These are phyloP conservation scores for Gossypium trilobum DNA, from an alignment of 441 rosid species.

Conservation along the genomic window DNA sequence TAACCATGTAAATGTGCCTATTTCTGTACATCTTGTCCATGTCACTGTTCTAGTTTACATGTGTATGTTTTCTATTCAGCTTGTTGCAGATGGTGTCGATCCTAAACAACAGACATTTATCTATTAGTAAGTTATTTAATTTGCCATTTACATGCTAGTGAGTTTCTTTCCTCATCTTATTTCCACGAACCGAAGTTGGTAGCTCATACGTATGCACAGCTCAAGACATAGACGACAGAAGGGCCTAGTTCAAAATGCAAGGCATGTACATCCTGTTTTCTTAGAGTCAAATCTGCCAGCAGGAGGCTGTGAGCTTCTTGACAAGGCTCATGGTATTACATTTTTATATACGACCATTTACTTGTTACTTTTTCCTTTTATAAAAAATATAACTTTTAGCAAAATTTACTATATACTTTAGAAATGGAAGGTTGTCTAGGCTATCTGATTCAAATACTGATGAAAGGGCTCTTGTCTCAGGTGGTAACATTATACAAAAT, in stretches of 20 bases:
- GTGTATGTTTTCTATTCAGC: conserved; percentile 34
- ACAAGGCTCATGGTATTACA: conserved; percentile 50
- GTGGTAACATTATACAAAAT: conserved; percentile 29
- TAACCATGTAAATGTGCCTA: neutral
- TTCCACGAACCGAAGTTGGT: conserved; percentile 9
- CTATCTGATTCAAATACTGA: conserved; percentile 2
- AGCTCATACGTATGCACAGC: conserved; percentile 33
- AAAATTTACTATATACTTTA: neutral
- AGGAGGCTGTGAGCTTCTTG: conserved; percentile 44
- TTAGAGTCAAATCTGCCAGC: conserved; percentile 38
- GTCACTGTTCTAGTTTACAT: conserved; percentile 15
- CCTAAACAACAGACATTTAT: conserved; percentile 86
- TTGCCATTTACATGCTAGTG: conserved; percentile 9
- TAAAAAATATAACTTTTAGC: neutral
- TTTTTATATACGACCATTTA: neutral
- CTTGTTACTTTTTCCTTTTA: neutral
- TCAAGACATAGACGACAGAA: conserved; percentile 59
- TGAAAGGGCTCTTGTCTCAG: conserved; percentile 34
- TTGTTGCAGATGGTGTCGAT: conserved; percentile 67
- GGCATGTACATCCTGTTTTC: conserved; percentile 51
- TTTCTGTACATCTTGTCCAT: neutral
- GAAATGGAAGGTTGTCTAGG: neutral
- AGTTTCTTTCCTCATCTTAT: conserved; percentile 10
- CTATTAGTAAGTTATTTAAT: conserved; percentile 48
- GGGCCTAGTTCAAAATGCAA: conserved; percentile 45